Evolutionary conservation across 192 early-diverging fungal genomes (phyloP).

Genomic region (Backusella mclennaniae): DNA sequence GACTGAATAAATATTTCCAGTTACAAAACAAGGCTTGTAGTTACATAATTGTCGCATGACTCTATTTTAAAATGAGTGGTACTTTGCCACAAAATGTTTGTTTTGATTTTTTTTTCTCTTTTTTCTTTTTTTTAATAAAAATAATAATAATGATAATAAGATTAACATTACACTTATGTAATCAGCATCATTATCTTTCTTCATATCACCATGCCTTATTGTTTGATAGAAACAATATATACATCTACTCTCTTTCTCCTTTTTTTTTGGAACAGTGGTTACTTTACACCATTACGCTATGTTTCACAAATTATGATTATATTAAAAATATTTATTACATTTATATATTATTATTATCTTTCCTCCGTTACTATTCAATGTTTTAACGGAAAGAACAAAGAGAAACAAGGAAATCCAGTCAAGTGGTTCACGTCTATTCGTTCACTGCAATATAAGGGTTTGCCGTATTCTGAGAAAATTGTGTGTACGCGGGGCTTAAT

Average conservation of each 20-base stretch:
- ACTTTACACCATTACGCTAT: neutral
- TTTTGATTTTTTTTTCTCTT: neutral
- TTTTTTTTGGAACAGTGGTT: neutral
- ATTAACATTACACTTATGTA: neutral
- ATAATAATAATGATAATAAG: neutral
- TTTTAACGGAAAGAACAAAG: neutral
- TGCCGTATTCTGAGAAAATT: neutral
- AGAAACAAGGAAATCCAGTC: neutral
- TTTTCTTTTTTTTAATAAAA: conserved; percentile 1
- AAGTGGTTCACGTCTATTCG: neutral
- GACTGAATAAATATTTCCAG: neutral
- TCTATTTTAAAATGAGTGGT: neutral
- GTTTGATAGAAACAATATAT: neutral
- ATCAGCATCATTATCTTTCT: neutral
- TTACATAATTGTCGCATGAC: conserved; percentile 3
- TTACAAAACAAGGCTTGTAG: neutral
- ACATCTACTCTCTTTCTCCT: neutral
- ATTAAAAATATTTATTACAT: neutral
- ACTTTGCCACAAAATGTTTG: neutral
- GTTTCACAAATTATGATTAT: conserved; percentile 1
- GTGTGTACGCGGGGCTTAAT: neutral
- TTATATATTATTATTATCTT: neutral
- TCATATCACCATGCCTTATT: neutral
- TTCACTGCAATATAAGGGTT: neutral
- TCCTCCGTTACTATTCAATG: neutral